Base-by-base conservation (phyloP, 345 rosid genomes). In the Lagerstroemia speciosa region DNA sequence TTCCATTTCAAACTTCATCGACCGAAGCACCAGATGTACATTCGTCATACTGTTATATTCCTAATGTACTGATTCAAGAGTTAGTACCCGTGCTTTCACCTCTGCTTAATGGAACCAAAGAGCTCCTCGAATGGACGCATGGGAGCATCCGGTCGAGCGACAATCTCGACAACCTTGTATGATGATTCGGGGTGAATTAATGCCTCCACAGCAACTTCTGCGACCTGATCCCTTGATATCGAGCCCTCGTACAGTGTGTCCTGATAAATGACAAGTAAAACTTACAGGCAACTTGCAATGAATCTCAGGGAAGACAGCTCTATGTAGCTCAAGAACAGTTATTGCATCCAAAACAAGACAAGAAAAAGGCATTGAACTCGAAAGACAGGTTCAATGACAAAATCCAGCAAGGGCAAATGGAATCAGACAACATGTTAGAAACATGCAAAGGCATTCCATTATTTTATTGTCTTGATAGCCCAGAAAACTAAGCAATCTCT, bases 121-220 rank as follows among this genome's bases (percentile, higher is more conserved):
- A 92, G 96, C 52, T 86, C 95, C 67, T 82, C 69, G 61, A 78
- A 84, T 0, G 87, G 75, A 24, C 78, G 85, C 72, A 87, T 78
- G 3, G 85, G 96, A 71, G 92, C 92, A 43, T 86, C 88, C 4
- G 75, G 30, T 1, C 90, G 91, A 55, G 98, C 83, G 30, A 90
- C 80, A 12, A 87, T 87, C 87, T 93, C 97, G 38, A 89, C 88
- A 43, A 90, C 92, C 78, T 90, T 86, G 83, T 76, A 93, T 36
- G 79, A 77, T 58, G 96, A 80, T 83, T 90, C 92, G 0, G 87
- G 89, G 53, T 72, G 74, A 43, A 75, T 62, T 67, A 93, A 70
- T 62, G 97, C 90, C 82, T 89, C 90, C 20, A 90, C 89, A 20
- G 97, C 88, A 71, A 86, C 92, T 79, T 90, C 92, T 1, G 96